Evolutionary conservation across 306 rosid species (phyloP).

Genomic region (Potentilla sterilis): DNA sequence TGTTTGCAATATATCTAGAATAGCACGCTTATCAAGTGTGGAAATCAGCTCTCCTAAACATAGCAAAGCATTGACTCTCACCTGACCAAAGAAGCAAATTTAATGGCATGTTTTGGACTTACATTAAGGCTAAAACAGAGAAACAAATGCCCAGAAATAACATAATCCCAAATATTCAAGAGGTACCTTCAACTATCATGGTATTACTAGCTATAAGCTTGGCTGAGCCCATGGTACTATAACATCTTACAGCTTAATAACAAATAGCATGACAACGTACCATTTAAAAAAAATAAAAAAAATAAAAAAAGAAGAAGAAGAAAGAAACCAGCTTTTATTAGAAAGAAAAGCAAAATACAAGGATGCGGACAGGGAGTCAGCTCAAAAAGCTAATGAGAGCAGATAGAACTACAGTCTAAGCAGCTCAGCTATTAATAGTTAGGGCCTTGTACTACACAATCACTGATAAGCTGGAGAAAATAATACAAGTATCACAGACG

Average conservation of each 20-base stretch:
- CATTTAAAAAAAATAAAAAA: no score
- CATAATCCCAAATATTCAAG: background rate
- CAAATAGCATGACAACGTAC: background rate
- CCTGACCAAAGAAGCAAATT: conserved; percentile 47
- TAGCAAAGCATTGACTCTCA: conserved; percentile 92
- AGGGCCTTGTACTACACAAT: no score
- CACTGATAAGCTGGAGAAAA: no score
- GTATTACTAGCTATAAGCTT: background rate
- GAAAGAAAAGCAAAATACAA: no score
- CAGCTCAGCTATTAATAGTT: no score
- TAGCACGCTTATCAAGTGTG: conserved; percentile 80
- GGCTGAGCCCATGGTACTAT: conserved; percentile 1
- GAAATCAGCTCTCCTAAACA: conserved; percentile 83
- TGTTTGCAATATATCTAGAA: conserved; percentile 83
- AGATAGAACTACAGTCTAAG: no score
- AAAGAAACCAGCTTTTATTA: no score
- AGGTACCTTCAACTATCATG: conserved; percentile 7
- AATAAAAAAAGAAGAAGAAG: no score
- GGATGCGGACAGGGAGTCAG: no score
- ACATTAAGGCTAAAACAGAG: conserved; percentile 13
- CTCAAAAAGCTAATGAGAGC: no score
- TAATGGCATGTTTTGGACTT: conserved; percentile 11
- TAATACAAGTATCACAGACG: background rate
- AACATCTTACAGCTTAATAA: background rate
- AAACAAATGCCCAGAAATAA: background rate